phyloP scores from a whole-genome alignment of 1,284 basidiomycete genomes.

The Trametes versicolor region DNA sequence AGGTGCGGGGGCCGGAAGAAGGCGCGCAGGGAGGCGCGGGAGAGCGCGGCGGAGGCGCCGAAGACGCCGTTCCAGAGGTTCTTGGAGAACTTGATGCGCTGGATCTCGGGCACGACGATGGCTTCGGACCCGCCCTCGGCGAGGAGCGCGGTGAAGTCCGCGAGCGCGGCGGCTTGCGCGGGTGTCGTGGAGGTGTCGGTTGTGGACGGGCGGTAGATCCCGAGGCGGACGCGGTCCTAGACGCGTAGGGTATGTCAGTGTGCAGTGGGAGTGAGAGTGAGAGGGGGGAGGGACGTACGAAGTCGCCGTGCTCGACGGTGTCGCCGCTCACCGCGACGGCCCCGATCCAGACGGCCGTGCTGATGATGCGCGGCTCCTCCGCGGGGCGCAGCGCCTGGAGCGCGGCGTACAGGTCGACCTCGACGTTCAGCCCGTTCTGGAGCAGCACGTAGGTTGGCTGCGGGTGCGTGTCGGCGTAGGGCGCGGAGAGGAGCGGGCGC shows the following conservation, averaged over 20 bases:
- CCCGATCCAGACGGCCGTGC: slow-evolving; percentile 63
- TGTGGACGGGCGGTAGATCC: slow-evolving; percentile 60
- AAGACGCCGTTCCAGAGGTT: slow-evolving; percentile 74
- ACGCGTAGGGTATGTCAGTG: background rate
- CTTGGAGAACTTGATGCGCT: slow-evolving; percentile 68
- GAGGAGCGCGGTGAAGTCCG: slow-evolving; percentile 58
- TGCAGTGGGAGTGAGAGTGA: no score
- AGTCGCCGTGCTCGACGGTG: slow-evolving; percentile 59
- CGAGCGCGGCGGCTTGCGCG: slow-evolving; percentile 54
- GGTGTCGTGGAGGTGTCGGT: slow-evolving; percentile 54
- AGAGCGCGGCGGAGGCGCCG: slow-evolving; percentile 61
- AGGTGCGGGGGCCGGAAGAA: slow-evolving; percentile 58
- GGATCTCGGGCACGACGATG: slow-evolving; percentile 64
- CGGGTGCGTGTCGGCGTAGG: slow-evolving; percentile 55
- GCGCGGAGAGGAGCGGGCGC: slow-evolving; percentile 61
- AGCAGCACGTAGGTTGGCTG: slow-evolving; percentile 75
- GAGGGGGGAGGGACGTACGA: slow-evolving; percentile 51
- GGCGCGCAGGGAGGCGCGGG: slow-evolving; percentile 58
- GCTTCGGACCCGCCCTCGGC: slow-evolving; percentile 58
- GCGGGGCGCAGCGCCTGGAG: slow-evolving; percentile 51
- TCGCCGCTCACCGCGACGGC: slow-evolving; percentile 59
- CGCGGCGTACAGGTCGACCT: slow-evolving; percentile 69
- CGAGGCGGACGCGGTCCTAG: slow-evolving; percentile 62
- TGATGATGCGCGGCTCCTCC: slow-evolving; percentile 61
- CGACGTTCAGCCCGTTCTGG: slow-evolving; percentile 84